Evolutionary conservation across 768 basidiomycete genomes (phyloP), one percentile per base, ranked within the genome.

Genomic region (Mycena polygramma): DNA sequence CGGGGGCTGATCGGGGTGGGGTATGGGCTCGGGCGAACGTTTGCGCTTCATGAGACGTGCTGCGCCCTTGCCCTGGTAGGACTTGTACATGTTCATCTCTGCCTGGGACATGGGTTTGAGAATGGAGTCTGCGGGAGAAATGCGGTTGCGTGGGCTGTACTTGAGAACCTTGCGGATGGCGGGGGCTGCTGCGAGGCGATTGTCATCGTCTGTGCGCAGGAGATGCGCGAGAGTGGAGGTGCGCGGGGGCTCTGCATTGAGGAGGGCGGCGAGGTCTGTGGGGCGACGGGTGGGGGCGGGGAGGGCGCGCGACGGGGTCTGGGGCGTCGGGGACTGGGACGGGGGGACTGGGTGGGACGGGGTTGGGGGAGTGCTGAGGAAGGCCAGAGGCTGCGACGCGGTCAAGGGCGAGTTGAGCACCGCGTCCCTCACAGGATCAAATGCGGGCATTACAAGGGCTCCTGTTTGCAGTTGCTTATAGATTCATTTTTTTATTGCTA

Each of bases 381-480:
- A 92, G 71, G 94, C 94, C 86, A 57, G 54, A 0, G 54, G 94
- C 94, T 79, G 94, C 88, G 71, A 95, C 93, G 76, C 94, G 93
- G 86, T 94, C 94, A 86, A 94, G 94, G 67, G 88, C 88, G 74
- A 93, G 90, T 52, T 52, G 4, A 41, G 26, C 36, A 62, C 48
- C 15, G 48, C 49, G 48, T 49, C 46, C 10, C 49, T 19, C 22
- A 51, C 48, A 17, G 67, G 60, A 45, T 68, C 59, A 24, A 68
- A 62, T 22, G 67, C 49, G 17, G 60, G 55, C 55, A 57, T 57
- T 10, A 15, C 41, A 15, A 41, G 5, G 2, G 8, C 30, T 30
- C 30, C 30, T 30, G 30, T 30, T 30, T 30, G 30, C 30, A 30
- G 30, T 30, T 30, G 30, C 30, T 30, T 30, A 30, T 30, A 30